Conservation (phyloP, 1,139 yeast species). For the Yamadazyma dendronema region DNA sequence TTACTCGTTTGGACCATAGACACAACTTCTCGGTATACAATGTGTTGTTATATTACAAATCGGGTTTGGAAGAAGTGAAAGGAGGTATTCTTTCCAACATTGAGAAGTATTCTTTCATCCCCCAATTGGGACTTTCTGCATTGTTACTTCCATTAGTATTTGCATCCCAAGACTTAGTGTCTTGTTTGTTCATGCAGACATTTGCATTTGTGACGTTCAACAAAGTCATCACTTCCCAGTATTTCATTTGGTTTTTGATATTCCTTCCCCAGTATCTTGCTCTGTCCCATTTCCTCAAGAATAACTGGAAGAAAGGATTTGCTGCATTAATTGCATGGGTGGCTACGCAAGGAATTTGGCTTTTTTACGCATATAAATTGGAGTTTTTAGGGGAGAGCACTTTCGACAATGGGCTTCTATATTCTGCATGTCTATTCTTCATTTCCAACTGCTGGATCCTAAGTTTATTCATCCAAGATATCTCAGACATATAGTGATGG, state of each 20-base stretch:
- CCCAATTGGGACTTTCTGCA: constrained; percentile 67
- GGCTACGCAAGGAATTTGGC: constrained; percentile 72
- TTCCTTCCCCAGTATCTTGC: constrained; percentile 72
- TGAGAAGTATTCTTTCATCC: constrained; percentile 70
- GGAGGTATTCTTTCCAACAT: constrained; percentile 15
- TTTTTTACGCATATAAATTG: constrained; percentile 69
- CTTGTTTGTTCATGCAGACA: constrained; percentile 82
- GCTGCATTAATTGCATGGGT: constrained; percentile 59
- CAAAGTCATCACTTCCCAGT: constrained; percentile 92
- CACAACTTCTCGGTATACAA: constrained; percentile 93
- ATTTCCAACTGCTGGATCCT: constrained; percentile 63
- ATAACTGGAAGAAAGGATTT: constrained; percentile 29
- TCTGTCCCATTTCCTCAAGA: constrained; percentile 33
- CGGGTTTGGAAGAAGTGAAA: constrained; percentile 29
- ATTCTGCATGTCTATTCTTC: constrained; percentile 65
- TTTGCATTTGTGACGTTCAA: constrained; percentile 87
- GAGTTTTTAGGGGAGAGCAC: constrained; percentile 77
- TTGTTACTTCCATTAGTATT: constrained; percentile 59
- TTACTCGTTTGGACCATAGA: constrained; percentile 83
- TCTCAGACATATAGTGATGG: no score
- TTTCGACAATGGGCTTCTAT: constrained; percentile 61
- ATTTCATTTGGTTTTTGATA: constrained; percentile 90
- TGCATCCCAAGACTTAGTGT: constrained; percentile 52
- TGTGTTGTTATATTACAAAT: constrained; percentile 65
- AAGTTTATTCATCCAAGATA: constrained; percentile 53